A percentile compares a stretch with the other conserved stretches of the same genome.
These are phyloP conservation scores for Casaregolazyma lundiana DNA, from an alignment of 1,139 yeast genomes.

Conservation along the genomic window DNA sequence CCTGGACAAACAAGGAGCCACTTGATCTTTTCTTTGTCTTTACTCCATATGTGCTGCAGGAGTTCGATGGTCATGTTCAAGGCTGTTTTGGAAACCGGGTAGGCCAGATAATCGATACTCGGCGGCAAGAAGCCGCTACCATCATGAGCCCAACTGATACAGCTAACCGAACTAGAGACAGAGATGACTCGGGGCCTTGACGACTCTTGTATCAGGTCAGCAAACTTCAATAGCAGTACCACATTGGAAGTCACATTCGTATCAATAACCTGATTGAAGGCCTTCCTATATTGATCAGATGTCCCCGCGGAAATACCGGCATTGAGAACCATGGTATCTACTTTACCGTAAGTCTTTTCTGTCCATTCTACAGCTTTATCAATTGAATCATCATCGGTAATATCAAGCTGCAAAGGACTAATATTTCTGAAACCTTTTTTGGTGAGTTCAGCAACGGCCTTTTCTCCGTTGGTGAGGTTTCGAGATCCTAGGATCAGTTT, in stretches of 20 bases:
- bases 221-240: slow-evolving; percentile 1
- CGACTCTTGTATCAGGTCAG: slow-evolving; percentile 1
- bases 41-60: neutral
- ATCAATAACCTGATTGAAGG: slow-evolving; percentile 17
- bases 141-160: neutral
- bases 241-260: slow-evolving; percentile 17
- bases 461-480: neutral
- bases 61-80: neutral
- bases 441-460: slow-evolving; percentile 1
- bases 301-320: slow-evolving; percentile 16
- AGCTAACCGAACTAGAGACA: neutral
- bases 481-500: slow-evolving; percentile 6
- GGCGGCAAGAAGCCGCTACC: neutral
- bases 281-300: slow-evolving; percentile 16
- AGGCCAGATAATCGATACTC: neutral
- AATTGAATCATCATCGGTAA: slow-evolving; percentile 7
- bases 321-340: slow-evolving; percentile 22
- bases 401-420: slow-evolving; percentile 1
- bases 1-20: slow-evolving; percentile 6
- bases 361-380: slow-evolving; percentile 13
- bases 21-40: neutral
- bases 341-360: slow-evolving; percentile 13
- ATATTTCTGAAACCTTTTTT: neutral
- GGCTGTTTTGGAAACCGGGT: slow-evolving; percentile 7
- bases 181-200: neutral